Percentiles rank a stretch among this genome's conserved stretches.
Conservation (phyloP, 148 eudicot genomes). For the Euryodendron excelsum region DNA sequence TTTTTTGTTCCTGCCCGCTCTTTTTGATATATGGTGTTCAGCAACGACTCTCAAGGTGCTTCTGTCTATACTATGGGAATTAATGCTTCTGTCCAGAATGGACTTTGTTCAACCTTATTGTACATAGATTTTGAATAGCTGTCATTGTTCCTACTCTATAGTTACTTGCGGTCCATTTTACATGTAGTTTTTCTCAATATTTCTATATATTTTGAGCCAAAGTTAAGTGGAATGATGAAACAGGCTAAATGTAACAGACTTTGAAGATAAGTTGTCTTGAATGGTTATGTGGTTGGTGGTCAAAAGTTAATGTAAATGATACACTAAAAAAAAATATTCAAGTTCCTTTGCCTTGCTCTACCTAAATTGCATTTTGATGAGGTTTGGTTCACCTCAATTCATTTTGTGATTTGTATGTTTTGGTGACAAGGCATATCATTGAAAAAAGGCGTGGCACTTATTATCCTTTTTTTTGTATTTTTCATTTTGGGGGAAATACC, state of each 20-base stretch:
- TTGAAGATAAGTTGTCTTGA: neutral
- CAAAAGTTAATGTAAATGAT: neutral
- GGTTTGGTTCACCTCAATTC: neutral
- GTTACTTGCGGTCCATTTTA: neutral
- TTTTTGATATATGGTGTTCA: too few relatives aligned
- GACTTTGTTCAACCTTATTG: neutral
- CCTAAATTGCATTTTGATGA: neutral
- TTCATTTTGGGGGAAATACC: neutral
- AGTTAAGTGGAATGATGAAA: neutral
- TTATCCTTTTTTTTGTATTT: too few relatives aligned
- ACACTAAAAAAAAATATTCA: neutral
- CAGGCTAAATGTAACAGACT: neutral
- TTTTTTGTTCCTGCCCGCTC: too few relatives aligned
- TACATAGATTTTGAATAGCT: neutral
- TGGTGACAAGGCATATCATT: neutral
- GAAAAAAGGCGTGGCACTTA: neutral
- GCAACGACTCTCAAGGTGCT: neutral
- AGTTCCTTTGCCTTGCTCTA: neutral
- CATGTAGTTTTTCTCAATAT: neutral
- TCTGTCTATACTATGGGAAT: neutral
- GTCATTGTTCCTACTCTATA: neutral
- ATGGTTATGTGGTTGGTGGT: neutral
- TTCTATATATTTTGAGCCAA: neutral
- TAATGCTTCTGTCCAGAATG: too few relatives aligned
- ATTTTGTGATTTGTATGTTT: neutral